phyloP scores from a whole-genome alignment of 2,329 filamentous ascomycete species.

The Sporothrix pallida region DNA sequence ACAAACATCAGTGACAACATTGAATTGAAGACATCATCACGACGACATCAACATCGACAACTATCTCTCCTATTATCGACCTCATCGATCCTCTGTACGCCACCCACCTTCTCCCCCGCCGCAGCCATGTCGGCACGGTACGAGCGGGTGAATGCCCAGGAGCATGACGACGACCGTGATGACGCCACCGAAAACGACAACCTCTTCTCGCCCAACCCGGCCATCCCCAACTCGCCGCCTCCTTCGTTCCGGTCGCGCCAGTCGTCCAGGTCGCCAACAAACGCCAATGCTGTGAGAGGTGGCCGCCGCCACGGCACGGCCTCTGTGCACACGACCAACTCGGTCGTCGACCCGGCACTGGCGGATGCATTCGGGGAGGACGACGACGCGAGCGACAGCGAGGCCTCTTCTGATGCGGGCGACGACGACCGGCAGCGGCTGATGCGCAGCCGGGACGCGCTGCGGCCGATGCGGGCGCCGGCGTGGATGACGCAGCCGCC shows the following conservation, averaged over 20 bases:
- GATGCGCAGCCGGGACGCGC: conserved; percentile 66
- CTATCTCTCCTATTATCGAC: not conserved
- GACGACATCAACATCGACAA: not conserved
- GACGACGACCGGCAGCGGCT: conserved; percentile 88
- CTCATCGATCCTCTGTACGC: not conserved
- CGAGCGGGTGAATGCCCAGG: conserved; percentile 57
- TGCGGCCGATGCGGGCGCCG: conserved; percentile 33
- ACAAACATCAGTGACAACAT: not conserved
- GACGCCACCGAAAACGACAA: conserved; percentile 57
- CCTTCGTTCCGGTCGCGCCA: conserved; percentile 89
- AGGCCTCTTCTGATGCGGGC: conserved; percentile 73
- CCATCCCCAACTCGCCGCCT: conserved; percentile 65
- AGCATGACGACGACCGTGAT: conserved; percentile 57
- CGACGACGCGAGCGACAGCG: conserved; percentile 85
- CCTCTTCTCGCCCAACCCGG: conserved; percentile 42
- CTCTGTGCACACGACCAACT: not conserved
- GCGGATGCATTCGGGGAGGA: conserved; percentile 91
- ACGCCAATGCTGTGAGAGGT: not conserved
- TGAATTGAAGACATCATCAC: not conserved
- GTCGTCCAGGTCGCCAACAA: conserved; percentile 59
- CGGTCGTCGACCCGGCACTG: conserved; percentile 73
- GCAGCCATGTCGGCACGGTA: conserved; percentile 60
- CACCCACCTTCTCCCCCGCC: not conserved
- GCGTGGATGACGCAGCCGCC: conserved; percentile 37
- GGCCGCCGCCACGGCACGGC: conserved; percentile 19